Conservation (phyloP, 441 rosid genomes). For the Aleurites moluccanus region DNA sequence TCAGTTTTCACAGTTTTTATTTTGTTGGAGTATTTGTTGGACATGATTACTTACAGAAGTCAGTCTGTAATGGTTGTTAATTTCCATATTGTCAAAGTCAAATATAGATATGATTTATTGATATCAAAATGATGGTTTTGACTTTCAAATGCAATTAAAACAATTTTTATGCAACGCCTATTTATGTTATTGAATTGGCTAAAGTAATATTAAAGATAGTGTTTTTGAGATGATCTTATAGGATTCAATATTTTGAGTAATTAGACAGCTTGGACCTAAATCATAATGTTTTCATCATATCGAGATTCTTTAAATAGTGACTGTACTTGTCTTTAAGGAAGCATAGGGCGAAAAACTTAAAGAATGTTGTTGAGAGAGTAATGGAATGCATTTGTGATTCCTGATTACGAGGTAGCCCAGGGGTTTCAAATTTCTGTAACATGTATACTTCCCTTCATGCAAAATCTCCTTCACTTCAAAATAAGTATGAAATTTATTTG, state of each 20-base stretch:
- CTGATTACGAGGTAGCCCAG: conserved; percentile 1
- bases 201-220: background rate
- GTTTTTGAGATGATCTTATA: background rate
- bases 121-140: background rate
- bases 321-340: background rate
- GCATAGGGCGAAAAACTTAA: background rate
- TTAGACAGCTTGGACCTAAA: background rate
- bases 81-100: background rate
- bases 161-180: background rate
- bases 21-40: background rate
- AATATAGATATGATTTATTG: background rate
- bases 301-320: background rate
- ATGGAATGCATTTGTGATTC: background rate
- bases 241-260: background rate
- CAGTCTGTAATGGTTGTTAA: background rate
- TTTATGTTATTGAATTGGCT: background rate
- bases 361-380: background rate
- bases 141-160: background rate
- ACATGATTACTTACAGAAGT: background rate
- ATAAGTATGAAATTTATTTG: background rate
- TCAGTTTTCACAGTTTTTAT: background rate
- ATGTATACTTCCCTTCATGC: background rate
- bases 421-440: background rate
- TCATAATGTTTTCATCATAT: background rate
- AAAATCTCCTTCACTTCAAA: background rate